Conservation (phyloP, 768 basidiomycete genomes). For the Tulasnella sp. region DNA sequence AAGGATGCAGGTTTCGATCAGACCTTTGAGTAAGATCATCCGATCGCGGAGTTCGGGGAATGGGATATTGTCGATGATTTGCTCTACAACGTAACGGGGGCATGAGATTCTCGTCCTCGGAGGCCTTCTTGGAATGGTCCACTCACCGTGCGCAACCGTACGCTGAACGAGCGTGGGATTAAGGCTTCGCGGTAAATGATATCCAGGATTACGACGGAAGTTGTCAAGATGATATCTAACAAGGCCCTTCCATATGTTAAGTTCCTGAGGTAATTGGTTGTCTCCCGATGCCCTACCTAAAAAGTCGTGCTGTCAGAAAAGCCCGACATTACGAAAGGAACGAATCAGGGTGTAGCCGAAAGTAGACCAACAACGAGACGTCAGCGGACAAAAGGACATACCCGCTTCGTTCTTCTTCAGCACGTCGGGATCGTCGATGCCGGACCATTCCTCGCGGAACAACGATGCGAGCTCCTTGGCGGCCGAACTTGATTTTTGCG, state of each 20-base stretch:
- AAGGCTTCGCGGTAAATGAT: conserved; percentile 83
- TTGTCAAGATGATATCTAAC: conserved; percentile 86
- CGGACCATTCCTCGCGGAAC: not conserved
- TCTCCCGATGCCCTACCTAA: conserved; percentile 34
- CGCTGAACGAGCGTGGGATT: conserved; percentile 86
- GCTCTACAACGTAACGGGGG: conserved; percentile 48
- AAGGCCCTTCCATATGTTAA: not conserved
- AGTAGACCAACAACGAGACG: not conserved
- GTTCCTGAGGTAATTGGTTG: conserved; percentile 6
- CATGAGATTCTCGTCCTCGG: not conserved
- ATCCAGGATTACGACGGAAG: conserved; percentile 72
- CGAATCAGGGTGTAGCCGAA: not conserved
- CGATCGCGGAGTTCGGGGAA: conserved; percentile 88
- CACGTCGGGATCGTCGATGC: conserved; percentile 5
- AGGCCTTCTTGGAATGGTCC: not conserved
- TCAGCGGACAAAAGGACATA: conserved; percentile 34
- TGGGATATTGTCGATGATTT: conserved; percentile 83
- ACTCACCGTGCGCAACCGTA: conserved; percentile 74
- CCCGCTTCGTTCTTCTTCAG: conserved; percentile 67
- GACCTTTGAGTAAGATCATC: conserved; percentile 83
- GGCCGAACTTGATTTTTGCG: not conserved
- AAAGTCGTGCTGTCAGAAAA: conserved; percentile 36
- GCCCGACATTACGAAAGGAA: not conserved
- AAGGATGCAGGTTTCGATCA: conserved; percentile 27
- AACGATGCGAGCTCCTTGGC: not conserved